Base-by-base conservation (phyloP, 352 stramenopile species). In the Phytophthora pistaciae region DNA sequence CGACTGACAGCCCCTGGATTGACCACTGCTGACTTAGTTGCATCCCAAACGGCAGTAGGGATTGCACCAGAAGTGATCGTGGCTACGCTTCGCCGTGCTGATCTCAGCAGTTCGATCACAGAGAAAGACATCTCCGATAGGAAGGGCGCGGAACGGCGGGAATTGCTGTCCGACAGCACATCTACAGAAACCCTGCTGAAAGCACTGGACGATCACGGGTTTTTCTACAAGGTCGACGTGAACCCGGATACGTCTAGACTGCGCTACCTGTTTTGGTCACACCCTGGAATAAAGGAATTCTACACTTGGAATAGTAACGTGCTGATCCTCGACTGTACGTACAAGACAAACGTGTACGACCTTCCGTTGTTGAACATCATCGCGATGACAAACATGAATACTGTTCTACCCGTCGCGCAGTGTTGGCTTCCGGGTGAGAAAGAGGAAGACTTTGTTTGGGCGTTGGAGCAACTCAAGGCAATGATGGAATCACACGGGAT, bases 311-410 rank as follows among this genome's bases (percentile, higher is more conserved):
- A 56, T 21, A 29, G 18, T 18, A 8, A 56, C 18, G 50, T 66
- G 38, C 11, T 60, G 20, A 21, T 66, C 18, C 38, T 68, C 25
- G 60, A 68, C 20, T 68, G 60, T 20, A 68, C 50, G 0, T 68
- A 68, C 60, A 68, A 68, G 18, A 68, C 52, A 0, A 68, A 56
- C 52, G 16, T 38, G n/a, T 68, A 46, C 25, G 27, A 68, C 21
- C 38, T 68, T 20, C 61, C 61, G 1, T 25, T 61, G 5, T n/a
- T 61, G 8, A 68, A 68, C 27, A n/a, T 61, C 3, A 68, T 68
- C 8, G 14, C 52, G 1, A 20, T 68, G n/a, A 61, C 40, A 5
- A 44, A 44, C 20, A 56, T 61, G 52, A 38, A 68, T n/a, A 68
- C 61, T 5, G 38, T 68, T 13, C 40, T 61, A 11, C 61, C 52